Conservation (phyloP, 2,329 filamentous ascomycete genomes). For the Exophiala aquamarina region DNA sequence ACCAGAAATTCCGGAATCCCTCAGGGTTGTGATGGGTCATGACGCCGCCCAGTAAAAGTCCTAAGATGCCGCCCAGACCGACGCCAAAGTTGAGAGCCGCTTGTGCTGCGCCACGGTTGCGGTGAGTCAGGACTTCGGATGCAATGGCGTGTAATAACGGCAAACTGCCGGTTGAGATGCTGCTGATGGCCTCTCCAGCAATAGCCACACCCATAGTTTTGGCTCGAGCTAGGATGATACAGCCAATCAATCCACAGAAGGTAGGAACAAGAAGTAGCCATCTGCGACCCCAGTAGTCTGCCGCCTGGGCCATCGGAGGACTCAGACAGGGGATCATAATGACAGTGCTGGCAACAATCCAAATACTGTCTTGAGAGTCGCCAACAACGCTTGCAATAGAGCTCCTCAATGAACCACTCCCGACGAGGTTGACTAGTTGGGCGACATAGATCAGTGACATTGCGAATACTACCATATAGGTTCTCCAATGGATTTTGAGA, state of each 20-base stretch:
- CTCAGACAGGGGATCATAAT: neutral
- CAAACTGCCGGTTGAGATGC: too few species aligned
- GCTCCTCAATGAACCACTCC: neutral
- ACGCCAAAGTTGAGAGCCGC: neutral
- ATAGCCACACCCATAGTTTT: neutral
- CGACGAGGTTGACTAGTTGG: too few species aligned
- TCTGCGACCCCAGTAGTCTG: constrained; percentile 13
- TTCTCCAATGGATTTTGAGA: too few species aligned
- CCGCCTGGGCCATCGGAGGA: constrained; percentile 6
- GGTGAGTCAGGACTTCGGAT: neutral
- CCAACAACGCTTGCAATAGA: too few species aligned
- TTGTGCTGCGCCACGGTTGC: neutral
- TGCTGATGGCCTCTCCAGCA: constrained; percentile 1
- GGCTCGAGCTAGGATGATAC: constrained; percentile 3
- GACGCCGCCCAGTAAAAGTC: neutral
- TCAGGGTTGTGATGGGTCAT: neutral
- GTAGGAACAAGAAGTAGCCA: constrained; percentile 1
- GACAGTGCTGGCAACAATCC: too few species aligned
- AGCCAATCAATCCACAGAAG: neutral
- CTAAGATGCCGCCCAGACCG: neutral
- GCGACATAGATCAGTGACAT: too few species aligned
- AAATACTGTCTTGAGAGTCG: too few species aligned
- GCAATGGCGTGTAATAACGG: neutral
- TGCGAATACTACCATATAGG: too few species aligned
- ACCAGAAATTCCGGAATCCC: constrained; percentile 12